Evolutionary conservation across 2,329 filamentous ascomycete species (phyloP), one percentile per base, ranked within the genome.

Genomic region (Fusarium coicis): DNA sequence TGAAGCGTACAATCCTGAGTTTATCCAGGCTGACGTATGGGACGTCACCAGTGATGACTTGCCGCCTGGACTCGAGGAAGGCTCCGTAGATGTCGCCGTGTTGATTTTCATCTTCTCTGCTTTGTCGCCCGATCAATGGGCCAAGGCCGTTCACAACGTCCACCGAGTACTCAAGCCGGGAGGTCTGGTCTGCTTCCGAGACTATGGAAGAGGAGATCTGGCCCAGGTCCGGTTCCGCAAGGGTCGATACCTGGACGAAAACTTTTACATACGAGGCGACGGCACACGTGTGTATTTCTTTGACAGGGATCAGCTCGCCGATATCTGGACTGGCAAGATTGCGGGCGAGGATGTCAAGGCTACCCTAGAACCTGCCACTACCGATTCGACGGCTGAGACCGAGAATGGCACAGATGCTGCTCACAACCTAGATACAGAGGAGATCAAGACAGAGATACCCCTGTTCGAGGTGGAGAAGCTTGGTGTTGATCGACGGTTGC

Each of bases 71-170:
- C 84, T 99, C 21, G 85, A 85, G 55, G 92, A 95, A 77, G 91
- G 87, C n/a, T 93, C 90, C 66, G 95, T 98, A 67, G 96, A 99
- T 82, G 90, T 98, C 43, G 94, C 97, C 42, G 87, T 99, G 59
- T 91, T 99, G 88, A 94, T 99, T 68, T 99, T 99, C 85, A 96
- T 98, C 79, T 98, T 99, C 86, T 97, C 94, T 23, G 96, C 96
- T 4, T 85, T 99, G 52, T 91, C 93, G 39, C 96, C 96, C 0
- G 81, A 83, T 53, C 95, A 99, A 82, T 99, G 96, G 96, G 85
- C 87, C 54, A 89, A 91, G 79, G 94, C 95, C 18, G 90, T 98
- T 43, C 85, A 87, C 65, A 99, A 98, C 80, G 90, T 98, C 21
- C 89, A 93, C 82, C 89, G 89, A 58, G 86, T 97, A 40, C 87